phyloP scores from a whole-genome alignment of 805 yeast genomes.

The Yarrowia yakushimensis region DNA sequence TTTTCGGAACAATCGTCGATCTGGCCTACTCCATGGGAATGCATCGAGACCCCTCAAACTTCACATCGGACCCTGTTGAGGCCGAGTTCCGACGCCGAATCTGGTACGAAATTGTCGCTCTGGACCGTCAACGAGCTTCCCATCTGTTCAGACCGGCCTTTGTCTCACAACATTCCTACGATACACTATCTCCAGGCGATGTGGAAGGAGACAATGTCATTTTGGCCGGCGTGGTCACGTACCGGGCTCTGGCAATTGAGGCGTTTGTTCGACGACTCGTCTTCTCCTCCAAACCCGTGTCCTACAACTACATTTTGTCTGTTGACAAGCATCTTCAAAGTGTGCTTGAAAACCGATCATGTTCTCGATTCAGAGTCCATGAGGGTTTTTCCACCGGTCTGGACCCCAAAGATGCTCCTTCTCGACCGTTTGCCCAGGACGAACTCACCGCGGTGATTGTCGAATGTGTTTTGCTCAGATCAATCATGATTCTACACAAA shows the following conservation, averaged over 20 bases:
- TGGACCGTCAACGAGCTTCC: conserved; percentile 22
- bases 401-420: background rate
- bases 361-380: conserved; percentile 13
- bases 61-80: conserved; percentile 35
- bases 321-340: conserved; percentile 18
- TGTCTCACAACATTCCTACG: conserved; percentile 24
- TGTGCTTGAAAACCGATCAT: conserved; percentile 14
- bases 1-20: conserved; percentile 34
- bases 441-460: conserved; percentile 13
- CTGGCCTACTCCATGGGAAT: conserved; percentile 38
- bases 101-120: conserved; percentile 30
- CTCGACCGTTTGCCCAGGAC: conserved; percentile 8
- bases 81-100: conserved; percentile 35
- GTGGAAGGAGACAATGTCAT: conserved; percentile 15
- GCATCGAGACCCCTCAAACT: conserved; percentile 39
- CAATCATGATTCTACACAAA: conserved; percentile 15
- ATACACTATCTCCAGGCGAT: conserved; percentile 16
- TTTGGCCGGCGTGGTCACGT: conserved; percentile 12
- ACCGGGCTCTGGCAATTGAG: conserved; percentile 19
- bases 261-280: conserved; percentile 11
- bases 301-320: conserved; percentile 15
- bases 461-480: conserved; percentile 8
- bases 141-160: conserved; percentile 6
- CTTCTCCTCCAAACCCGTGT: conserved; percentile 12
- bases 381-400: background rate